Percentiles rank a stretch among this genome's conserved stretches.
phyloP scores from a whole-genome alignment of 2,329 filamentous ascomycete species.

The Trichophyton equinum region DNA sequence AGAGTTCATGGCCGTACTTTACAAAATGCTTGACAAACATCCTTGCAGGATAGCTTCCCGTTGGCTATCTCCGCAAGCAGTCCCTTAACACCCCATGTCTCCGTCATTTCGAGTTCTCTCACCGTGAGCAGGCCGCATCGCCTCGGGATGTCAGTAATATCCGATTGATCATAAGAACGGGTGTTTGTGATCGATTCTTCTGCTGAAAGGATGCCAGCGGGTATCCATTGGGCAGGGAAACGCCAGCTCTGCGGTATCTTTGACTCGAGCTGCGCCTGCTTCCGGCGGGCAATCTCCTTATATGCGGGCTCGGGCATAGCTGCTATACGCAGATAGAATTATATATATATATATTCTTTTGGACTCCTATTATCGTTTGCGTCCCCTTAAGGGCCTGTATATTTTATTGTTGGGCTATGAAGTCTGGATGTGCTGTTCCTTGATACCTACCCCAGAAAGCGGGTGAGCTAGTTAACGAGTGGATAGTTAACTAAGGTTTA shows the following conservation, averaged over 20 bases:
- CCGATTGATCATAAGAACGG: slow-evolving; percentile 22
- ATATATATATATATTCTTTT: not conserved
- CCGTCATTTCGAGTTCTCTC: slow-evolving; percentile 44
- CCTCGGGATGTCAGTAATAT: slow-evolving; percentile 40
- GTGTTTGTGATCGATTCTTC: slow-evolving; percentile 26
- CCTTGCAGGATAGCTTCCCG: slow-evolving; percentile 27
- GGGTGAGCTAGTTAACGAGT: no score
- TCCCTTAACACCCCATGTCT: slow-evolving; percentile 36
- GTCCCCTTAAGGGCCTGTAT: no score
- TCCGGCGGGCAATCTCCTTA: slow-evolving; percentile 25
- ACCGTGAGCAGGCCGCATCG: slow-evolving; percentile 40
- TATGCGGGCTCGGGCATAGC: slow-evolving; percentile 17
- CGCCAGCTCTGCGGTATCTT: slow-evolving; percentile 31
- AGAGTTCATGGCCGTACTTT: slow-evolving; percentile 25
- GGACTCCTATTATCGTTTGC: not conserved
- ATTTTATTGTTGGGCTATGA: no score
- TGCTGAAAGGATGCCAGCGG: slow-evolving; percentile 24
- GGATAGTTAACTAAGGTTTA: not conserved
- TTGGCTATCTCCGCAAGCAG: slow-evolving; percentile 26
- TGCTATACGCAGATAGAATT: not conserved
- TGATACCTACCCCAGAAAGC: not conserved
- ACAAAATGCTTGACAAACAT: slow-evolving; percentile 44
- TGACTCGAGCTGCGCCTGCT: slow-evolving; percentile 28
- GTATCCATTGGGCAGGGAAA: slow-evolving; percentile 23
- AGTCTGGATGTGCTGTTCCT: not conserved